Evolutionary conservation across 768 basidiomycete species (phyloP), one percentile per base, ranked within the genome.

Genomic region (Trametes gibbosa): DNA sequence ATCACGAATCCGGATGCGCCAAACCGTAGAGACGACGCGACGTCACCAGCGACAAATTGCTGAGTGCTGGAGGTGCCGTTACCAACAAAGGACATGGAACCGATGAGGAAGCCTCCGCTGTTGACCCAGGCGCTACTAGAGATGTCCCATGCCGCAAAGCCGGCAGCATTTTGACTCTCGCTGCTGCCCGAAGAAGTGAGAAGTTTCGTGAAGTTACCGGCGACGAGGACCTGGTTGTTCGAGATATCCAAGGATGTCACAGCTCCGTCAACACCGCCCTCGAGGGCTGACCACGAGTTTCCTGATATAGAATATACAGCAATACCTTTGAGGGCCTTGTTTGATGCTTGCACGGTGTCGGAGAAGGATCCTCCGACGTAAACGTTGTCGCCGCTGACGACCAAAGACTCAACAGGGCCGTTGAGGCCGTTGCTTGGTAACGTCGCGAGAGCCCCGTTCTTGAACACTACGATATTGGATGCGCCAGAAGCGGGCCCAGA

Each of bases 341-440:
- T 74, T 0, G 86, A 83, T 16, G 78, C 74, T 5, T 79, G 75
- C 1, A 72, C 70, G 0, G 92, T 90, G 61, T 90, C 86, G 0
- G 78, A 80, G 76, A 99, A 99, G 0, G 84, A 77, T 0, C 97
- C 97, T n/a, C 93, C 96, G 40, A 95, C 84, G 69, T 81, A 97
- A 12, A 98, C 72, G 19, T 76, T 76, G 65, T 89, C 79, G 12
- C 82, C 85, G 53, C 79, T 74, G 32, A 89, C 66, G n/a, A 81
- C 76, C 40, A 95, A 70, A 0, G 91, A 81, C 9, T 81, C 77
- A 9, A 98, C 92, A 9, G 80, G 72, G 3, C 91, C 95, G 68
- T 95, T 85, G 53, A 98, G 78, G 10, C 97, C 97, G 25, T 81
- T 80, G 13, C 80, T 75, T 0, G 86, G 68, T 17, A 95, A 68